These are phyloP conservation scores for Citrullus amarus DNA, from an alignment of 306 rosid genomes.

Conservation along the genomic window DNA sequence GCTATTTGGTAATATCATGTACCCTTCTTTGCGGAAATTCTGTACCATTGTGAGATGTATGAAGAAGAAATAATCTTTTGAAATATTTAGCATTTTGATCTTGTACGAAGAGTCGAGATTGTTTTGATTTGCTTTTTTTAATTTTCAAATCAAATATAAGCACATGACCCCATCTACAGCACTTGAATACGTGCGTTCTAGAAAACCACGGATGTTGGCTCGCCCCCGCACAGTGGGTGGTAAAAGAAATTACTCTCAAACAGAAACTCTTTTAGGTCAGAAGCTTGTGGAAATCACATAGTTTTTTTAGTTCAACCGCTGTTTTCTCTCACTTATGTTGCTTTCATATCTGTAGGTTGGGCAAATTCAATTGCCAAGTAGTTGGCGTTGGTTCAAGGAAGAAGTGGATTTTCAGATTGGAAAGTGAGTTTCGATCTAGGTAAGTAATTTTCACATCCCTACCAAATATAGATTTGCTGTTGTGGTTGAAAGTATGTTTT, in stretches of 20 bases:
- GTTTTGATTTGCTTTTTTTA: neutral
- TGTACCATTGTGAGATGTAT: neutral
- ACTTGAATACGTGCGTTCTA: slow-evolving; percentile 73
- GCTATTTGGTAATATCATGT: slow-evolving; percentile 64
- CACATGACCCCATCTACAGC: slow-evolving; percentile 77
- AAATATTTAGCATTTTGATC: neutral
- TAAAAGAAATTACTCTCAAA: slow-evolving; percentile 9
- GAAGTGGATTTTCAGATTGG: too few species aligned
- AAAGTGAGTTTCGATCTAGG: too few species aligned
- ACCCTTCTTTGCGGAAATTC: neutral
- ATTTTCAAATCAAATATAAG: slow-evolving; percentile 60
- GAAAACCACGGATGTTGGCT: slow-evolving; percentile 78
- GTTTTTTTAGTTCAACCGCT: neutral
- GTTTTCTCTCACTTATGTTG: neutral
- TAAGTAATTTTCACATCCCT: too few species aligned
- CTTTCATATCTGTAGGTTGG: neutral
- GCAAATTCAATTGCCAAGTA: neutral
- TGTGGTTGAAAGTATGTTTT: too few species aligned
- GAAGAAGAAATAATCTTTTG: neutral
- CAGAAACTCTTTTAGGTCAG: neutral
- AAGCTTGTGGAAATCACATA: neutral
- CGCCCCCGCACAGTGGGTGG: slow-evolving; percentile 95
- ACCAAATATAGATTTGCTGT: too few species aligned
- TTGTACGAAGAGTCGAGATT: neutral
- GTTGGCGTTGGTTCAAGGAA: too few species aligned